These are phyloP conservation scores for Alternaria solani DNA, from an alignment of 2,329 filamentous ascomycete species.

Conservation along the genomic window DNA sequence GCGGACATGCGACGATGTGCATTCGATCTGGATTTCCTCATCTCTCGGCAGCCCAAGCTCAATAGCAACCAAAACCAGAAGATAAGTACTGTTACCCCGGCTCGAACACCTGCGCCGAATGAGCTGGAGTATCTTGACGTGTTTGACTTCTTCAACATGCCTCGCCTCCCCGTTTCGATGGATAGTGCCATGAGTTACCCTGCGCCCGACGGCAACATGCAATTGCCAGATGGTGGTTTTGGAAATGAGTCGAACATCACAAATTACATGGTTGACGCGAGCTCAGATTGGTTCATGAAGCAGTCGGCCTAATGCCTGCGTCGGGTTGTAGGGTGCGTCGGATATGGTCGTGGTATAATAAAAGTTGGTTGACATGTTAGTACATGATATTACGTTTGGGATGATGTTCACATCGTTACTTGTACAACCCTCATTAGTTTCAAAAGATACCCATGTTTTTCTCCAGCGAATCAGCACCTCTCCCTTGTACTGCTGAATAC, in stretches of 20 bases:
- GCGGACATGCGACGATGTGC: conserved; percentile 92
- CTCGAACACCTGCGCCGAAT: conserved; percentile 76
- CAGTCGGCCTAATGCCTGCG: conserved; percentile 20
- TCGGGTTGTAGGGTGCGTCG: not conserved
- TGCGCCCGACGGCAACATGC: conserved; percentile 39
- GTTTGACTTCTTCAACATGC: conserved; percentile 94
- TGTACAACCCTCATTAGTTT: not conserved
- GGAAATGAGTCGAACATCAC: conserved; percentile 77
- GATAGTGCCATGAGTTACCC: conserved; percentile 41
- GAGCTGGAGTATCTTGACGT: conserved; percentile 91
- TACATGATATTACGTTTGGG: not conserved
- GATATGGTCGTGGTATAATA: not conserved
- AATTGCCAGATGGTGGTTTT: conserved; percentile 35
- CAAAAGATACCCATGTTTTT: conserved; percentile 11
- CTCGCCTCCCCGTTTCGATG: conserved; percentile 66
- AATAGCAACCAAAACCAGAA: conserved; percentile 45
- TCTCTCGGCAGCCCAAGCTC: conserved; percentile 75
- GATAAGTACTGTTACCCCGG: conserved; percentile 58
- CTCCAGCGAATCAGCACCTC: not conserved
- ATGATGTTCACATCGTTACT: not conserved
- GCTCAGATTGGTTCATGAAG: conserved; percentile 73
- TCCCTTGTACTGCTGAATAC: not conserved
- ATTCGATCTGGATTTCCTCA: conserved; percentile 89
- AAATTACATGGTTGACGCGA: conserved; percentile 78
- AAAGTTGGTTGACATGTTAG: conserved; percentile 1